A percentile compares a stretch with the other conserved stretches of the same genome.
phyloP scores from a whole-genome alignment of 73 alveolate species.

The Paramecium biaurelia region DNA sequence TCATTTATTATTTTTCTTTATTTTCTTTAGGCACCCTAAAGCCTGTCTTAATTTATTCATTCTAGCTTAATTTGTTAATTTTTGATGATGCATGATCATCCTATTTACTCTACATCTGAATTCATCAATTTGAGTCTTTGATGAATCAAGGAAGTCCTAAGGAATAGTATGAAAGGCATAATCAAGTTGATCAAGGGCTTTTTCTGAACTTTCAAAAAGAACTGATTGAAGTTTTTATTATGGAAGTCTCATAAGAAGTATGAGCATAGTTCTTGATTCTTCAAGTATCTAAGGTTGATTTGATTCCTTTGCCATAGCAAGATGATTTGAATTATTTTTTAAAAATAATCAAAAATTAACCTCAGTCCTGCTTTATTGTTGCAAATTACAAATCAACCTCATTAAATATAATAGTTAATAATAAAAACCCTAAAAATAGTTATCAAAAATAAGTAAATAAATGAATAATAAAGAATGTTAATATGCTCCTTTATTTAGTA shows the following conservation, averaged over 20 bases:
- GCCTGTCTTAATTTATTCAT: slow-evolving; percentile 23
- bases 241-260: slow-evolving; percentile 11
- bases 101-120: slow-evolving; percentile 39
- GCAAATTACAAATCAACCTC: not conserved
- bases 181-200: not conserved
- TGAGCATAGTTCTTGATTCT: not conserved
- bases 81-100: slow-evolving; percentile 45
- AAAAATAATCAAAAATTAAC: not conserved
- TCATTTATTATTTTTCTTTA: slow-evolving; percentile 1
- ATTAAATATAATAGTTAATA: not conserved
- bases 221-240: not conserved
- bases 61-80: not conserved
- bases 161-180: not conserved
- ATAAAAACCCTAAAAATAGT: not conserved
- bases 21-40: slow-evolving; percentile 24
- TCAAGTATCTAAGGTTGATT: not conserved
- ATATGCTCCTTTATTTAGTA: not conserved
- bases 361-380: not conserved
- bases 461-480: not conserved
- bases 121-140: not conserved
- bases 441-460: not conserved
- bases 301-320: not conserved
- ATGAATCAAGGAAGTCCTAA: not conserved
- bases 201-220: not conserved
- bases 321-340: not conserved